Conservation (phyloP, 1,284 basidiomycete species). For the Apiotrichum montevideense region DNA sequence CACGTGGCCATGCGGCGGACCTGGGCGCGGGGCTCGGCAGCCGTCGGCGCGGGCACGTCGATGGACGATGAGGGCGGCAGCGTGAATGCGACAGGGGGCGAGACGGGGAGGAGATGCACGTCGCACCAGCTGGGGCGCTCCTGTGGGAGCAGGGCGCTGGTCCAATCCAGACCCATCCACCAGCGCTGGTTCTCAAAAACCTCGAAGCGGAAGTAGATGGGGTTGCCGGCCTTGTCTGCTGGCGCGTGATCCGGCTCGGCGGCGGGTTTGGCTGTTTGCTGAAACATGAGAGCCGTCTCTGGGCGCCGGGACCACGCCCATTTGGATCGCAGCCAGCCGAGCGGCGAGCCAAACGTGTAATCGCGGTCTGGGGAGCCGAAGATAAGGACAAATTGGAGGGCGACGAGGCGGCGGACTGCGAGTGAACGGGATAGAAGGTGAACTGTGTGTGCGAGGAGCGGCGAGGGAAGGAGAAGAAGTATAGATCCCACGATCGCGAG, state of each 20-base stretch:
- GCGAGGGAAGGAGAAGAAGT: conserved; percentile 43
- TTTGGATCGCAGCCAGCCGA: conserved; percentile 40
- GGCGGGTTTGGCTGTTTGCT: conserved; percentile 17
- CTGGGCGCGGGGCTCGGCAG: conserved; percentile 31
- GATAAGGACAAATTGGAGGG: conserved; percentile 36
- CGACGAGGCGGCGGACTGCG: conserved; percentile 29
- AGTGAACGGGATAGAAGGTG: conserved; percentile 37
- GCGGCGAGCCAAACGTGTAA: conserved; percentile 28
- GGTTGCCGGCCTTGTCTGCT: conserved; percentile 23
- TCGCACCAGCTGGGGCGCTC: conserved; percentile 81
- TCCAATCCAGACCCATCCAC: conserved; percentile 72
- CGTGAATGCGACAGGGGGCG: conserved; percentile 47
- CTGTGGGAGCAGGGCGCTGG: conserved; percentile 78
- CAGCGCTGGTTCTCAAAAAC: conserved; percentile 92
- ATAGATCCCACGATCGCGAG: conserved; percentile 38
- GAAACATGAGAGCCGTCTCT: conserved; percentile 29
- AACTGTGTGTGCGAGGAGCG: conserved; percentile 34
- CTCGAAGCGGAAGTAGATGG: conserved; percentile 72
- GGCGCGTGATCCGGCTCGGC: conserved; percentile 12
- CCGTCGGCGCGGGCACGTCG: conserved; percentile 41
- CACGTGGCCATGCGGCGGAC: conserved; percentile 69
- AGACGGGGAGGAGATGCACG: conserved; percentile 52
- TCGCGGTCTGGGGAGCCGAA: conserved; percentile 41
- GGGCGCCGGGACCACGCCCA: conserved; percentile 41
- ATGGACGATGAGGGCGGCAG: conserved; percentile 50